phyloP scores from a whole-genome alignment of 2,329 filamentous ascomycete genomes.

The Sporothrix phasma region DNA sequence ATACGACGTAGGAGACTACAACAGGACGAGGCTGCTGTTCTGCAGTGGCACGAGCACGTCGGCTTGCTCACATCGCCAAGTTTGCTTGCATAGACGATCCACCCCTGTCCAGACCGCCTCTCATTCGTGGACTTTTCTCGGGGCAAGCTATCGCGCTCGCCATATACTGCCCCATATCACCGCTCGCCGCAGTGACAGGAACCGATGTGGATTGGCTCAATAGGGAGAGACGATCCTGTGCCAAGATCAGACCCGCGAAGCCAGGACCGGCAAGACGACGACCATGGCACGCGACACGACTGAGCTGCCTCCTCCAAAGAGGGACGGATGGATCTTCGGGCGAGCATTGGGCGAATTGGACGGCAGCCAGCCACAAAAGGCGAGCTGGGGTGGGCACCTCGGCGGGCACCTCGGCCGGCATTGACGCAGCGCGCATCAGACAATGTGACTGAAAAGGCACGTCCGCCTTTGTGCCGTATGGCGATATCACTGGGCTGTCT shows the following conservation, averaged over 20 bases:
- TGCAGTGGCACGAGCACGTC: too few species aligned
- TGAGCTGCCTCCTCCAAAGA: neutral
- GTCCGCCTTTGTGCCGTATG: neutral
- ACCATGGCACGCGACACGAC: neutral
- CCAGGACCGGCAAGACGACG: neutral
- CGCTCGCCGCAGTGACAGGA: neutral
- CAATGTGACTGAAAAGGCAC: conserved; percentile 2
- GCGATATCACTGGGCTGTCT: neutral
- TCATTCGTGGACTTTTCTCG: conserved; percentile 12
- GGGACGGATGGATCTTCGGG: neutral
- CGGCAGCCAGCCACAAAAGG: neutral
- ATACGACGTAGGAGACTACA: too few species aligned
- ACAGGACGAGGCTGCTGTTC: too few species aligned
- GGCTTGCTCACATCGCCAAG: too few species aligned
- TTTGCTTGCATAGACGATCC: neutral
- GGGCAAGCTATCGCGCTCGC: neutral
- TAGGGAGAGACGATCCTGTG: neutral
- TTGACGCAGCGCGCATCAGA: neutral
- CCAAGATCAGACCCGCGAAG: neutral
- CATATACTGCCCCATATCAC: neutral
- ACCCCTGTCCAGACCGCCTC: neutral
- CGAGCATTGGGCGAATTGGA: neutral
- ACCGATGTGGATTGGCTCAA: neutral
- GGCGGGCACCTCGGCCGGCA: too few species aligned
- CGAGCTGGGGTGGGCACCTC: neutral